Evolutionary conservation across 2,329 filamentous ascomycete genomes (phyloP).

Genomic region (Decorospora gaudefroyi): DNA sequence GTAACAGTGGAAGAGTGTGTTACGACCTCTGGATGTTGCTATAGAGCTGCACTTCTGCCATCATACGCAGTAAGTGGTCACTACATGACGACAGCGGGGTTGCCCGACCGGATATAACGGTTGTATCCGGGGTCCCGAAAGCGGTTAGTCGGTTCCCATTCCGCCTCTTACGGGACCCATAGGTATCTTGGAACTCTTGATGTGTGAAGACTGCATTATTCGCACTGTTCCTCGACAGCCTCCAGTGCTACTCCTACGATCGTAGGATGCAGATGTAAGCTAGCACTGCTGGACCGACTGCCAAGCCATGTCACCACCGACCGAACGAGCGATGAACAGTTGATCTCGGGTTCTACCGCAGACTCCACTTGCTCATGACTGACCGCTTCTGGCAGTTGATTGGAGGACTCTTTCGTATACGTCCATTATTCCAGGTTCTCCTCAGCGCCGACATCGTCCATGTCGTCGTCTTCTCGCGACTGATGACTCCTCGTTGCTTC

Average conservation of each 20-base stretch:
- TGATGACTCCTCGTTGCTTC: background rate
- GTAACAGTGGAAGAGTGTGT: background rate
- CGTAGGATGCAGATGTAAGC: too few species aligned
- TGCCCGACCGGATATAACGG: slow-evolving; percentile 15
- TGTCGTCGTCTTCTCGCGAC: slow-evolving; percentile 4
- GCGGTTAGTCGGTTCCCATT: too few species aligned
- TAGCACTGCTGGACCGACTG: too few species aligned
- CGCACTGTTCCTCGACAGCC: too few species aligned
- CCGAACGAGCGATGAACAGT: background rate
- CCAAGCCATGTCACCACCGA: background rate
- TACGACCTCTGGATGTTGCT: too few species aligned
- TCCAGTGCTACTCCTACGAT: too few species aligned
- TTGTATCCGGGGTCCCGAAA: background rate
- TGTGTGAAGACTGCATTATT: too few species aligned
- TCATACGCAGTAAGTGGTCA: background rate
- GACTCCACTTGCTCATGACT: background rate
- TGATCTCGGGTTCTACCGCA: slow-evolving; percentile 3
- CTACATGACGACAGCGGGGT: slow-evolving; percentile 23
- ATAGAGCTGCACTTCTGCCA: background rate
- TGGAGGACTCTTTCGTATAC: background rate
- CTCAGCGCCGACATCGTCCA: slow-evolving; percentile 16
- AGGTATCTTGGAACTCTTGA: too few species aligned
- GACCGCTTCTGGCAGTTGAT: background rate
- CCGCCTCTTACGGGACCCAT: too few species aligned
- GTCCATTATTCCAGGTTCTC: background rate